Evolutionary conservation across 176 grass and related monocot species (phyloP).

Genomic region (Alloteropsis semialata): DNA sequence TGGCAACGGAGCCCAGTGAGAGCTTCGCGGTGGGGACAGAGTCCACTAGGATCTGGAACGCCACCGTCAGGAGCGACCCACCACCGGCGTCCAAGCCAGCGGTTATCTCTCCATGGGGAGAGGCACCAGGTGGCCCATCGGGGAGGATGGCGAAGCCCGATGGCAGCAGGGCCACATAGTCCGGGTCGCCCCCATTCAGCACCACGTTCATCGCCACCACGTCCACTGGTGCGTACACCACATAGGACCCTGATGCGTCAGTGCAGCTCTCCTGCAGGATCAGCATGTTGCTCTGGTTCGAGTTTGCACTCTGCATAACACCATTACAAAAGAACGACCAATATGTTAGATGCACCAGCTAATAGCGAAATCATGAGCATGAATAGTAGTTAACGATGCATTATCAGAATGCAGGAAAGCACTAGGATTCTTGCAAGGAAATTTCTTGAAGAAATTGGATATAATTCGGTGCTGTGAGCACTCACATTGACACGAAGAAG

Average conservation of each 20-base stretch:
- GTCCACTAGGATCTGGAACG: conserved; percentile 94
- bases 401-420: neutral
- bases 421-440: neutral
- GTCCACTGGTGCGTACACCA: conserved; percentile 89
- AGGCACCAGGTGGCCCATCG: conserved; percentile 38
- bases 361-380: neutral
- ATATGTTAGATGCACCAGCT: neutral
- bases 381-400: neutral
- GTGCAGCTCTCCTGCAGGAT: conserved; percentile 98
- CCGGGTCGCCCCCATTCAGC: conserved; percentile 85
- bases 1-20: conserved; percentile 84
- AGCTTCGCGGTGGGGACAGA: conserved; percentile 84
- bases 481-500: conserved; percentile 90
- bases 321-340: neutral
- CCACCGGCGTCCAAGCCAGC: conserved; percentile 7
- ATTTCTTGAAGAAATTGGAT: neutral
- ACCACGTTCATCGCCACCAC: conserved; percentile 92
- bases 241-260: conserved; percentile 73
- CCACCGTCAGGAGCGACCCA: conserved; percentile 81
- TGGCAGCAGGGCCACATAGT: conserved; percentile 87
- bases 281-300: conserved; percentile 96
- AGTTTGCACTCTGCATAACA: conserved; percentile 64
- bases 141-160: conserved; percentile 90
- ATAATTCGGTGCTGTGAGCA: neutral
- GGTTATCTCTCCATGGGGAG: neutral